Percentiles rank a stretch among this genome's conserved stretches.
Conservation (phyloP, 192 early-diverging fungal species). For the Gaertneriomyces semiglobifer region DNA sequence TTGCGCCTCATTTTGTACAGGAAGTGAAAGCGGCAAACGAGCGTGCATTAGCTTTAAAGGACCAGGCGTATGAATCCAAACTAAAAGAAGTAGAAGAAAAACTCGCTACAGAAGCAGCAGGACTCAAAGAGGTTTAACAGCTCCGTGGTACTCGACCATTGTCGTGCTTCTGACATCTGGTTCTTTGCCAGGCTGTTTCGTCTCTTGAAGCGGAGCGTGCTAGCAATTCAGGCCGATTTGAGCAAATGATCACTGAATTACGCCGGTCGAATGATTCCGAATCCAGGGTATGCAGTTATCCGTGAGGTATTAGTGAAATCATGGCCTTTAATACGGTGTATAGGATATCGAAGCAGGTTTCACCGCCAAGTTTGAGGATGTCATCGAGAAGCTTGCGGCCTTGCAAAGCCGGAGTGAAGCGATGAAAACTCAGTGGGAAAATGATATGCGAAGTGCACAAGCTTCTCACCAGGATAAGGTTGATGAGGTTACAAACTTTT, state of each 20-base stretch:
- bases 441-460: constrained; percentile 42
- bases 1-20: constrained; percentile 3
- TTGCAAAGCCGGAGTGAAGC: constrained; percentile 25
- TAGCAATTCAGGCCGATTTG: constrained; percentile 18
- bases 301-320: constrained; percentile 20
- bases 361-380: constrained; percentile 43
- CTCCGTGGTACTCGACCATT: neutral
- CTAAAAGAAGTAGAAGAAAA: constrained; percentile 48
- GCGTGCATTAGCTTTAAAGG: constrained; percentile 47
- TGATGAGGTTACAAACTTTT: constrained; percentile 41
- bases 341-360: constrained; percentile 39
- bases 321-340: constrained; percentile 42
- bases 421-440: constrained; percentile 45
- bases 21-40: constrained; percentile 53
- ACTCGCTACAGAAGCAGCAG: constrained; percentile 47
- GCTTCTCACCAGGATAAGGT: constrained; percentile 24
- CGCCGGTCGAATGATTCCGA: no score
- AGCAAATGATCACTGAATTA: no score
- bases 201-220: constrained; percentile 30
- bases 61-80: constrained; percentile 45
- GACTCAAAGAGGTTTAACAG: constrained; percentile 37
- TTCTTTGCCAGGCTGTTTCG: constrained; percentile 44
- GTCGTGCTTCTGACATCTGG: neutral
- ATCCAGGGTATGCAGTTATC: neutral
- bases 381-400: constrained; percentile 40